phyloP scores from a whole-genome alignment of 495 filamentous ascomycete species.

The Daldinia vernicosa region DNA sequence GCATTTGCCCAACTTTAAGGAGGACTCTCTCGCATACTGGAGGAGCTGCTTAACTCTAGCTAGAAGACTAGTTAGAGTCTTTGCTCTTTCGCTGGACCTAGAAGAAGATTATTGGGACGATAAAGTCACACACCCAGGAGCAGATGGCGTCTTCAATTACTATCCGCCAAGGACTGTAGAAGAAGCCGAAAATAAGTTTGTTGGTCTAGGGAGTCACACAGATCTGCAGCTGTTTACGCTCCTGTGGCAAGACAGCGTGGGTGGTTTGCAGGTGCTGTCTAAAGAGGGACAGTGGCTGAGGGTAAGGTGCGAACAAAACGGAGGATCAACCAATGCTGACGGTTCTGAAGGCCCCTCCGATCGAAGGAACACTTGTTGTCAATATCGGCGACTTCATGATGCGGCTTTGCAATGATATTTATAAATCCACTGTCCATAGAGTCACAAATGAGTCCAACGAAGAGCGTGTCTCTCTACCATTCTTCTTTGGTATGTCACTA shows the following conservation, averaged over 20 bases:
- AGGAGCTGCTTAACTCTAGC: slow-evolving; percentile 56
- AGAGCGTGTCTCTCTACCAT: slow-evolving; percentile 67
- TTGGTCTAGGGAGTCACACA: slow-evolving; percentile 66
- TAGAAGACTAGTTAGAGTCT: slow-evolving; percentile 57
- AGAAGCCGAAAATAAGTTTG: slow-evolving; percentile 46
- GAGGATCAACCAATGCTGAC: slow-evolving; percentile 8
- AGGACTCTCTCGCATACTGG: slow-evolving; percentile 59
- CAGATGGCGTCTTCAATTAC: slow-evolving; percentile 59
- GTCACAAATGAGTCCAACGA: slow-evolving; percentile 59
- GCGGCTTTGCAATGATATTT: slow-evolving; percentile 67
- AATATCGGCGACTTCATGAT: slow-evolving; percentile 73
- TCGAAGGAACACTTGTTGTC: slow-evolving; percentile 67
- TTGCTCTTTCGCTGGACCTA: slow-evolving; percentile 60
- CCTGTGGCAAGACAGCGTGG: slow-evolving; percentile 63
- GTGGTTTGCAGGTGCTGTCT: slow-evolving; percentile 63
- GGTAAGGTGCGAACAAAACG: slow-evolving; percentile 40
- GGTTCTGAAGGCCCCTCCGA: slow-evolving; percentile 51
- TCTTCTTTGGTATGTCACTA: slow-evolving; percentile 60
- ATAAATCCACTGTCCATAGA: slow-evolving; percentile 68
- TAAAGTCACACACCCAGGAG: slow-evolving; percentile 59
- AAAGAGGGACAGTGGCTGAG: slow-evolving; percentile 64
- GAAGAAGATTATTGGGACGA: slow-evolving; percentile 62
- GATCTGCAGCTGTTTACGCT: slow-evolving; percentile 68
- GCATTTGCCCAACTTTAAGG: slow-evolving; percentile 59
- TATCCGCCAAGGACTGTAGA: slow-evolving; percentile 55